Conservation (phyloP, 225 moss, liverwort and hornwort species). For the Marchantia paleacea region DNA sequence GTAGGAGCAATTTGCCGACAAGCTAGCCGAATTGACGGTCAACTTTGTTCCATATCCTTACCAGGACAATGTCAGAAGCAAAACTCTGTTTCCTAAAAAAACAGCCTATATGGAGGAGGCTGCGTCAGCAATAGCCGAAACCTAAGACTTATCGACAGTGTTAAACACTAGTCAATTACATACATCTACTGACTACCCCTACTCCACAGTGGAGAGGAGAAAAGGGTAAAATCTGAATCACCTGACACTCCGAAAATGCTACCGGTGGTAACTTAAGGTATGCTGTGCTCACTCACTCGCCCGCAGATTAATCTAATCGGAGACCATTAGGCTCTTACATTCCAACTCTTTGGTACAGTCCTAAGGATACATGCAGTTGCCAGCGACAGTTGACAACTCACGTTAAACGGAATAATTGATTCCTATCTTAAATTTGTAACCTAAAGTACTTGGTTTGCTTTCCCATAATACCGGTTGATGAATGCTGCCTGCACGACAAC, state of each 20-base stretch:
- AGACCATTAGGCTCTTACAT: neutral
- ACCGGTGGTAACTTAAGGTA: neutral
- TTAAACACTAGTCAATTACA: neutral
- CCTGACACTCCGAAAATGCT: neutral
- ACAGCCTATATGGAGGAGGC: constrained; percentile 2
- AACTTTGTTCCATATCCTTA: neutral
- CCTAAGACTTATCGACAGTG: neutral
- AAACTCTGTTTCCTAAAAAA: neutral
- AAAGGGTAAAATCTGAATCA: neutral
- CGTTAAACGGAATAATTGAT: neutral
- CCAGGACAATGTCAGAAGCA: neutral
- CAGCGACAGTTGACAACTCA: constrained; percentile 22
- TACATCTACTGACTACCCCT: constrained; percentile 12
- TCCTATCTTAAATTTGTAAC: constrained; percentile 15
- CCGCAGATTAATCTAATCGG: neutral
- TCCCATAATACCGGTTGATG: constrained; percentile 94
- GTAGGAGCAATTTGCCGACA: too few relatives aligned
- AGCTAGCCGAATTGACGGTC: too few relatives aligned
- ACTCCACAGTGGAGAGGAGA: neutral
- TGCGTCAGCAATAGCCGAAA: constrained; percentile 6
- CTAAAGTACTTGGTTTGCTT: constrained; percentile 74
- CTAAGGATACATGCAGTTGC: constrained; percentile 14
- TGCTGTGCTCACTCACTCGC: constrained; percentile 11
- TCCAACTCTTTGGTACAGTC: constrained; percentile 20
- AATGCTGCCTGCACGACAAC: constrained; percentile 52